A percentile compares a stretch with the other conserved stretches of the same genome.
These are phyloP conservation scores for Monosporozyma siamensis DNA, from an alignment of 805 yeast genomes.

Conservation along the genomic window DNA sequence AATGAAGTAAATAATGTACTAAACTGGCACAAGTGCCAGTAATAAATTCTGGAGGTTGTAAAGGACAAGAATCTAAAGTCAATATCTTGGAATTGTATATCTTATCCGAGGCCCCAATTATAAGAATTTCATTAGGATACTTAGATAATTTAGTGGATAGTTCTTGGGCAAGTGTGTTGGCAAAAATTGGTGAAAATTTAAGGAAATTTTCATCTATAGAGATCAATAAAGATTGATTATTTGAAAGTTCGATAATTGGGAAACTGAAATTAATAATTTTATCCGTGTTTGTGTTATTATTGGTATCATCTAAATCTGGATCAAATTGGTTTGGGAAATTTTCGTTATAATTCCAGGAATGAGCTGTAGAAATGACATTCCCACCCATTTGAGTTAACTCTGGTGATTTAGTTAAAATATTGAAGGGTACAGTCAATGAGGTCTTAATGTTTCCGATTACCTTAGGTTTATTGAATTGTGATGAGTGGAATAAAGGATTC, in stretches of 20 bases:
- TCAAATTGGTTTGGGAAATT: conserved; percentile 24
- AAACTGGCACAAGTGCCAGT: conserved; percentile 48
- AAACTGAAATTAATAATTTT: conserved; percentile 11
- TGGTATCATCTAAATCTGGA: conserved; percentile 8
- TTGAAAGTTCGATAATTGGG: conserved; percentile 14
- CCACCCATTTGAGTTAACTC: not conserved
- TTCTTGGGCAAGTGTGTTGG: conserved; percentile 23
- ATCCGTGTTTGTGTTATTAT: not conserved
- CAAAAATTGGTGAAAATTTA: conserved; percentile 30
- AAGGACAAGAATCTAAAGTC: conserved; percentile 19
- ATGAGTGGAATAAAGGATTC: conserved; percentile 23
- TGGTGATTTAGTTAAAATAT: not conserved
- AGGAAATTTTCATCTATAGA: conserved; percentile 24
- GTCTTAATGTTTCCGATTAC: conserved; percentile 14
- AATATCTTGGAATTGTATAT: conserved; percentile 18
- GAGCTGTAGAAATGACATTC: not conserved
- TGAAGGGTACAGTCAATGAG: conserved; percentile 5
- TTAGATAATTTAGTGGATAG: conserved; percentile 26
- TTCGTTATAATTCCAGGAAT: conserved; percentile 20
- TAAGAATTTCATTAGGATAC: conserved; percentile 24
- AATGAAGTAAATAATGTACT: conserved; percentile 24
- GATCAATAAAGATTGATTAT: conserved; percentile 14
- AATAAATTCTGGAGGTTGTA: conserved; percentile 53
- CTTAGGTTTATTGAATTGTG: conserved; percentile 5
- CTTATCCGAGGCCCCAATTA: conserved; percentile 25